Evolutionary conservation across 129 eudicot genomes (phyloP).

Genomic region (Helianthus annuus): DNA sequence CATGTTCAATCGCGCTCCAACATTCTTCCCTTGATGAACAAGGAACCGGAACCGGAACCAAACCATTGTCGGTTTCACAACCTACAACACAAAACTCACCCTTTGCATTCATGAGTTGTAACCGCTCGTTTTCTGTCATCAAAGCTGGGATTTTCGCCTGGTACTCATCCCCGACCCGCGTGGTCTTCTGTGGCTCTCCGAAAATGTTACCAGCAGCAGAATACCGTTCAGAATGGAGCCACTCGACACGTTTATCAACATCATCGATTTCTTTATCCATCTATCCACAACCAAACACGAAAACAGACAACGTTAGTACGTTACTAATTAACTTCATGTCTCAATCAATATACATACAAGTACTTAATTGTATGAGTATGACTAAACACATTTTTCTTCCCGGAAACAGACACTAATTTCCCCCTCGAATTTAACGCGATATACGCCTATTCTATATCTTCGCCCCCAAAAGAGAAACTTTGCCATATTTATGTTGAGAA

Average conservation of each 20-base stretch:
- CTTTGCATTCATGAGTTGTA: constrained; percentile 19
- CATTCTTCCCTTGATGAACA: constrained; percentile 33
- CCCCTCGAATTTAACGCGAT: neutral
- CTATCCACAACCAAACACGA: constrained; percentile 10
- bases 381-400: no score
- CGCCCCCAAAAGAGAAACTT: constrained; percentile 16
- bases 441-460: neutral
- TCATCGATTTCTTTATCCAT: constrained; percentile 24
- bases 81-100: constrained; percentile 14
- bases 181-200: constrained; percentile 34
- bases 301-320: neutral
- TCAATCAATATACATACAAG: neutral
- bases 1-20: constrained; percentile 48
- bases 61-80: constrained; percentile 1
- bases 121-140: constrained; percentile 23
- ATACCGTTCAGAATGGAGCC: constrained; percentile 24
- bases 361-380: no score
- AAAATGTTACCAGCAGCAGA: constrained; percentile 31
- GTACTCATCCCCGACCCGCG: constrained; percentile 50
- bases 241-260: constrained; percentile 7
- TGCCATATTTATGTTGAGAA: neutral
- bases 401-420: no score
- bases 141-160: constrained; percentile 46
- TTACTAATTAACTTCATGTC: neutral
- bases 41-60: constrained; percentile 32